Conservation (phyloP, 2,329 filamentous ascomycete genomes). For the Colletotrichum sp. region DNA sequence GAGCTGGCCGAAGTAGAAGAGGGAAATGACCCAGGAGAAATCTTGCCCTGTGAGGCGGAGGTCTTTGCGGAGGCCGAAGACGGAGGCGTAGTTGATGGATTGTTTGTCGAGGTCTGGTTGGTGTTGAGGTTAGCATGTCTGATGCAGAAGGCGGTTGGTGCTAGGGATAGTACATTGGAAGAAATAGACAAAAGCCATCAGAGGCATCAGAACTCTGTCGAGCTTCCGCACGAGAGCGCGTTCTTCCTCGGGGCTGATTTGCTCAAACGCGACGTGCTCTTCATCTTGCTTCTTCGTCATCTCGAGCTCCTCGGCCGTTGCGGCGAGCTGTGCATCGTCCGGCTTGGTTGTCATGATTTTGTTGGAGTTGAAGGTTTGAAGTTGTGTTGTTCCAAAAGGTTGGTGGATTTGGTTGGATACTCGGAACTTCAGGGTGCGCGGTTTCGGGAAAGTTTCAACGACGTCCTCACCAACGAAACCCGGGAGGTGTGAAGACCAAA, state of each 20-base stretch:
- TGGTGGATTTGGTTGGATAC: accelerated
- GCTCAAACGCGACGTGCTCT: background rate
- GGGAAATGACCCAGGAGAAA: constrained; percentile 17
- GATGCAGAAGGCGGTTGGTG: too few relatives aligned
- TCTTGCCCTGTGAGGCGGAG: constrained; percentile 7
- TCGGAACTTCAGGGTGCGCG: background rate
- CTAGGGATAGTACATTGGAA: constrained; percentile 15
- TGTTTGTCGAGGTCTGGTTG: constrained; percentile 20
- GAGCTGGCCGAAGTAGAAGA: constrained; percentile 22
- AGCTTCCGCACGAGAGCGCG: constrained; percentile 10
- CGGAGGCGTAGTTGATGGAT: constrained; percentile 10
- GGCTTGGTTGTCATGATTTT: background rate
- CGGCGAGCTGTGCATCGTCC: background rate
- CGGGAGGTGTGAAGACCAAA: background rate
- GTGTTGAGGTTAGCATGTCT: too few relatives aligned
- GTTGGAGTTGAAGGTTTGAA: background rate
- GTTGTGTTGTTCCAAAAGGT: background rate
- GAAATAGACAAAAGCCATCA: constrained; percentile 23
- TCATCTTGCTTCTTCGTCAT: background rate
- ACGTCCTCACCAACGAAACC: background rate
- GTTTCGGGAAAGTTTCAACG: accelerated
- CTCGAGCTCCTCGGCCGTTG: background rate
- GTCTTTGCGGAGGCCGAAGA: constrained; percentile 16
- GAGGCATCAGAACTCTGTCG: constrained; percentile 19
- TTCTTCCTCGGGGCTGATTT: constrained; percentile 7